phyloP scores from a whole-genome alignment of 2,329 filamentous ascomycete genomes.

The Tolypocladium inflatum region DNA sequence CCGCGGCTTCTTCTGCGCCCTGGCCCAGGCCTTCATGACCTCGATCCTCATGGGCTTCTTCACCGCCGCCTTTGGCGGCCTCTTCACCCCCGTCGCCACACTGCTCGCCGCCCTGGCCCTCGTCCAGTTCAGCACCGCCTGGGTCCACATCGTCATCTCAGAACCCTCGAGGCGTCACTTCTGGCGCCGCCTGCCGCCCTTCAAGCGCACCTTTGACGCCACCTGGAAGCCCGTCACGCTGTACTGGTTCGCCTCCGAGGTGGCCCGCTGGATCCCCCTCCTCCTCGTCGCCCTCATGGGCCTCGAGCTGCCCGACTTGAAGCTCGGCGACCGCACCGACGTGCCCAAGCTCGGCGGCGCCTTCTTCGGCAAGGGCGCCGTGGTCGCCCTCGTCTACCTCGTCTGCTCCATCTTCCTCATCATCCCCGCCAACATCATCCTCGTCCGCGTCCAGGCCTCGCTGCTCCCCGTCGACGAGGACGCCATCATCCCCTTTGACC shows the following conservation, averaged over 20 bases:
- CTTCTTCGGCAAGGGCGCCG: constrained; percentile 29
- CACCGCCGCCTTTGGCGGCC: constrained; percentile 29
- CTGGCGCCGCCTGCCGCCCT: constrained; percentile 60
- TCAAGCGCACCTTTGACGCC: constrained; percentile 54
- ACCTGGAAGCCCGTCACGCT: constrained; percentile 59
- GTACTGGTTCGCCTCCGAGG: constrained; percentile 47
- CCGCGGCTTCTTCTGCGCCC: constrained; percentile 52
- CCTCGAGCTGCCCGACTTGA: constrained; percentile 27
- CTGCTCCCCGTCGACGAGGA: constrained; percentile 74
- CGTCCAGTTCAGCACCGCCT: constrained; percentile 62
- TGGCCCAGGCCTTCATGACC: constrained; percentile 27
- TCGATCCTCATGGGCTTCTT: constrained; percentile 34
- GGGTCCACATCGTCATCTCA: constrained; percentile 82
- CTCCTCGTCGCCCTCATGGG: constrained; percentile 32
- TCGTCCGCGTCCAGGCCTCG: constrained; percentile 78
- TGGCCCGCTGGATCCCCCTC: constrained; percentile 37
- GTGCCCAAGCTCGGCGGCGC: constrained; percentile 16
- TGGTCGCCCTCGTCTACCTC: constrained; percentile 36
- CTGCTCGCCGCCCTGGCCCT: constrained; percentile 51
- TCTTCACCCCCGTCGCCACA: constrained; percentile 30
- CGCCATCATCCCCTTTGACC: constrained; percentile 84
- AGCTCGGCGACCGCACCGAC: constrained; percentile 23
- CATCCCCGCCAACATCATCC: constrained; percentile 66
- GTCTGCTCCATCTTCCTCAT: constrained; percentile 52
- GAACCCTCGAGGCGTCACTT: constrained; percentile 53